These are phyloP conservation scores for Boletus huronensis DNA, from an alignment of 768 basidiomycete genomes.

Conservation along the genomic window DNA sequence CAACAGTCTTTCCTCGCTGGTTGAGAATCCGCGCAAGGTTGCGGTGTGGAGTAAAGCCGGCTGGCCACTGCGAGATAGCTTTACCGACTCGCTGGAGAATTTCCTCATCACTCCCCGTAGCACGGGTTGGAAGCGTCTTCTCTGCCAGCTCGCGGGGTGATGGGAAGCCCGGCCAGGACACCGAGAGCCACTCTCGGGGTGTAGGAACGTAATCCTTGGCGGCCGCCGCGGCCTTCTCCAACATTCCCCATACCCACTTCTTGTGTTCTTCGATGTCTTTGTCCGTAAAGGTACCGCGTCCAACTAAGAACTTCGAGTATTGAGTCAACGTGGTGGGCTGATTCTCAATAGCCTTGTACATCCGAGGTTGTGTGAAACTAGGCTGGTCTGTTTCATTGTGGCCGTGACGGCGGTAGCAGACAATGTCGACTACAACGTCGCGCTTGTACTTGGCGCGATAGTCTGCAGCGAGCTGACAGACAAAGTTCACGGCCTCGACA, in stretches of 20 bases:
- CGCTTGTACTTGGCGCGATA: slow-evolving; percentile 98
- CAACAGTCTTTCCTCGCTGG: slow-evolving; percentile 84
- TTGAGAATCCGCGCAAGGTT: slow-evolving; percentile 92
- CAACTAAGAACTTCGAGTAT: slow-evolving; percentile 88
- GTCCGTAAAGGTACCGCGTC: slow-evolving; percentile 91
- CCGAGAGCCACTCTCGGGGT: slow-evolving; percentile 95
- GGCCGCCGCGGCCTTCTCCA: slow-evolving; percentile 92
- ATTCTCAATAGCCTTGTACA: slow-evolving; percentile 96
- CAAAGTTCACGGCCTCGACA: slow-evolving; percentile 96
- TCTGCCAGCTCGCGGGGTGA: slow-evolving; percentile 95
- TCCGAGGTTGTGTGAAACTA: slow-evolving; percentile 95
- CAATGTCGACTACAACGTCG: slow-evolving; percentile 97
- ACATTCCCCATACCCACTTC: slow-evolving; percentile 99
- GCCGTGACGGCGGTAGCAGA: slow-evolving; percentile 98
- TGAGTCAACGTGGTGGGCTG: slow-evolving; percentile 89
- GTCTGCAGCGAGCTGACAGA: slow-evolving; percentile 96
- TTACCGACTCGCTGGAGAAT: slow-evolving; percentile 82
- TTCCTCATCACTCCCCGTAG: slow-evolving; percentile 77
- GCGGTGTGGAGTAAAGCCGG: slow-evolving; percentile 82
- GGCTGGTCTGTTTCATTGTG: slow-evolving; percentile 99
- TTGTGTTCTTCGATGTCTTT: slow-evolving; percentile 98
- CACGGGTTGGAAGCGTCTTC: slow-evolving; percentile 82
- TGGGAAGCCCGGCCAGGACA: slow-evolving; percentile 98
- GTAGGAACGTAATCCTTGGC: slow-evolving; percentile 95
- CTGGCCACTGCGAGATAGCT: slow-evolving; percentile 81